Conservation (phyloP, 164 flowering plant species). For the Aristolochia contorta region DNA sequence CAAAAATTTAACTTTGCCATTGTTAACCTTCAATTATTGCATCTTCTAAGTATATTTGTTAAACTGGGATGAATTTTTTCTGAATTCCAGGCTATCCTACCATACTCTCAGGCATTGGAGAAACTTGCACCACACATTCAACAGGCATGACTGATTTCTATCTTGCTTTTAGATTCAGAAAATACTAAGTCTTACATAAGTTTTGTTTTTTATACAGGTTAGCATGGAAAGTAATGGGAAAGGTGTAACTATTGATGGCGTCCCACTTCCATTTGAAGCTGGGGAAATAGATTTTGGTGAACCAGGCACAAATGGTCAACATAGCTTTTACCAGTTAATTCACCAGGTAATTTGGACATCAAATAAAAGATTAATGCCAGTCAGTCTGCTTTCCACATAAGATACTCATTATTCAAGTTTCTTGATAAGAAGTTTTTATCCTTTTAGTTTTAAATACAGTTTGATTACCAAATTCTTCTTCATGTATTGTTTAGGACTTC, state of each 20-base stretch:
- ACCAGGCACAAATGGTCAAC: conserved; percentile 99
- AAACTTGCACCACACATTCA: conserved; percentile 97
- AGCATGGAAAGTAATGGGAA: conserved; percentile 99
- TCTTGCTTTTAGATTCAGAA: not conserved
- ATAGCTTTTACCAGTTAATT: conserved; percentile 96
- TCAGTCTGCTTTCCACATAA: no score
- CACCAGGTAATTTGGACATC: conserved; percentile 58
- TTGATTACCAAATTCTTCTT: no score
- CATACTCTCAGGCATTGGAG: conserved; percentile 90
- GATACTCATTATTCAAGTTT: no score
- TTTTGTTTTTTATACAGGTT: conserved; percentile 39
- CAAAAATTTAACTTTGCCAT: no score
- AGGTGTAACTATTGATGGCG: conserved; percentile 93
- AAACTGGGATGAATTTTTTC: not conserved
- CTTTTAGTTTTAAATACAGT: no score
- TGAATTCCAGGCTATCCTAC: conserved; percentile 77
- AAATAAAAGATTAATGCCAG: no score
- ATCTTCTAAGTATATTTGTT: not conserved
- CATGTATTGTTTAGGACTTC: no score
- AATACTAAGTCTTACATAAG: not conserved
- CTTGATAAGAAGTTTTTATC: no score
- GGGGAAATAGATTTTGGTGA: conserved; percentile 99
- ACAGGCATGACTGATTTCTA: conserved; percentile 38
- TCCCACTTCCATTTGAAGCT: conserved; percentile 80
- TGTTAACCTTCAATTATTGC: no score